Evolutionary conservation across 75 land plant genomes (phyloP), one percentile per base, ranked within the genome.

Genomic region (Pinus tabuliformis): DNA sequence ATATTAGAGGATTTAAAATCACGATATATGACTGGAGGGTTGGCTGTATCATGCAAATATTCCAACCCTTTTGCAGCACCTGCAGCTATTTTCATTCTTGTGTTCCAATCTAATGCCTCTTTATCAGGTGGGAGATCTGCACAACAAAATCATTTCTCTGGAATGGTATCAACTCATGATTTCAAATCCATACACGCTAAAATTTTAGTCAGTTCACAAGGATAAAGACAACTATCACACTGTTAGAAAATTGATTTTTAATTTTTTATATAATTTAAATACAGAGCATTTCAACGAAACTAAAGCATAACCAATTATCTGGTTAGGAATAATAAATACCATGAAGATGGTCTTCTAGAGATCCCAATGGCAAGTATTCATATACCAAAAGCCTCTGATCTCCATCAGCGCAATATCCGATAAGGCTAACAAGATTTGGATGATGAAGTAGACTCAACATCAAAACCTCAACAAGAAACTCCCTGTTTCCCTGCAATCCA

Each of bases 1-100:
- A 91, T 91, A 81, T 91, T 91, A 18, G 91, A 89, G 37, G 92
- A 91, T 64, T 91, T 91, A 68, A 91, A 81, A 78, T 91, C 93
- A 37, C 91, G 88, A 59, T 91, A 91, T 74, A 87, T 85, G 52
- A 86, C 89, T 13, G 88, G 88, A 18, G 88, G 88, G 73, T 80
- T 86, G 56, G 85, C 85, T 80, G 82, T 85, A 54, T 88, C 88
- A 78, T 88, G 90, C 75, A 88, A 60, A 75, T 88, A 82, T 73
- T 88, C 90, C 37, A 88, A 52, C 15, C 90, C 90, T 74, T 73
- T 82, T 14, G 90, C 85, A 36, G 90, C 88, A 66, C 88, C 85
- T 49, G 87, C 86, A 3, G 87, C 87, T 26, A 85, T 83, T 65
- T 83, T 85, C 87, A 85, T 83, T 39, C 89, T 79, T 2, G 82